phyloP scores from a whole-genome alignment of 1,284 basidiomycete genomes.

The Bothia castanella region DNA sequence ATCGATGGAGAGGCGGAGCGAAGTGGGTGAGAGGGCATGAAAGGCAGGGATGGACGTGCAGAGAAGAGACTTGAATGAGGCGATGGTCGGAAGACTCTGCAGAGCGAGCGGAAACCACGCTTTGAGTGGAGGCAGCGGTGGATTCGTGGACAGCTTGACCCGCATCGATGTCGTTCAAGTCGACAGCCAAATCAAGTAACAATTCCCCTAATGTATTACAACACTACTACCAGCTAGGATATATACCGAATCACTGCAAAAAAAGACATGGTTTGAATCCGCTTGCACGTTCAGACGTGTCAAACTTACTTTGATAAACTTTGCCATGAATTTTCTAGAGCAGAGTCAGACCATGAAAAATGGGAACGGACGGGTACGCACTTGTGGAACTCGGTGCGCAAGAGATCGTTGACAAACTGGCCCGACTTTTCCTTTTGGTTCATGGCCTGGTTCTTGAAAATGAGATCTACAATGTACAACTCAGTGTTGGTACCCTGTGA shows the following conservation, averaged over 20 bases:
- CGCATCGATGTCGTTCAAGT: constrained; percentile 32
- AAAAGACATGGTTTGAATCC: background rate
- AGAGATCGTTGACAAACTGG: constrained; percentile 89
- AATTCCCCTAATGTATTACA: background rate
- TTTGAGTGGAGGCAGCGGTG: constrained; percentile 39
- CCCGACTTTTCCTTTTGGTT: constrained; percentile 61
- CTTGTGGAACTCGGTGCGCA: constrained; percentile 92
- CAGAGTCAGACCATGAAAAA: constrained; percentile 1
- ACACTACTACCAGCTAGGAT: no score
- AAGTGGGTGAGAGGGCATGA: constrained; percentile 3
- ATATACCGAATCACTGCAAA: constrained; percentile 10
- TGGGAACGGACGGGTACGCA: constrained; percentile 36
- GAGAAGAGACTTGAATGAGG: constrained; percentile 20
- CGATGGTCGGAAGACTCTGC: constrained; percentile 6
- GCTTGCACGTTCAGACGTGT: background rate
- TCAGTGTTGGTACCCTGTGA: background rate
- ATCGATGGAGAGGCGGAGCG: constrained; percentile 37
- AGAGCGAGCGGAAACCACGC: constrained; percentile 39
- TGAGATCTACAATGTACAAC: constrained; percentile 59
- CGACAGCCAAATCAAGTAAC: background rate
- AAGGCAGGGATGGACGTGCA: constrained; percentile 17
- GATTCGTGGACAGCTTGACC: constrained; percentile 37
- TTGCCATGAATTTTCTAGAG: constrained; percentile 29
- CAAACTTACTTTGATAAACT: constrained; percentile 26
- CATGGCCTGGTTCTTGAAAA: constrained; percentile 96